A percentile compares a stretch with the other conserved stretches of the same genome.
phyloP scores from a whole-genome alignment of 2,329 filamentous ascomycete genomes.

The Pestalotiopsis sp. region DNA sequence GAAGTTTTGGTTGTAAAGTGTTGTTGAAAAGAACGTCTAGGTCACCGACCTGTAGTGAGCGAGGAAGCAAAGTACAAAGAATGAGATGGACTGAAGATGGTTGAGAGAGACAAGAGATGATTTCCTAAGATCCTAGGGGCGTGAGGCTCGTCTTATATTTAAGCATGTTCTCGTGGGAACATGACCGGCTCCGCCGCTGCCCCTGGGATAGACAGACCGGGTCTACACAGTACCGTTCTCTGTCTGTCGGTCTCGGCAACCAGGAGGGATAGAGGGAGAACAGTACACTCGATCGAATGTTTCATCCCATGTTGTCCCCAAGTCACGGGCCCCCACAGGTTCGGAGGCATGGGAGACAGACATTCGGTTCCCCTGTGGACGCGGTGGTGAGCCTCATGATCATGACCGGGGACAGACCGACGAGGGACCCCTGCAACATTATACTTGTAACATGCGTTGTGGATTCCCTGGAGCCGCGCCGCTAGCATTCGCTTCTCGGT shows the following conservation, averaged over 20 bases:
- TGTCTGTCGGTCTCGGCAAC: not conserved
- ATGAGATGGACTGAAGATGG: slow-evolving; percentile 8
- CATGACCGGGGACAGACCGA: not conserved
- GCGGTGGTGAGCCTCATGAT: slow-evolving; percentile 9
- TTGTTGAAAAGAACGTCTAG: slow-evolving; percentile 14
- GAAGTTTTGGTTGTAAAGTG: slow-evolving; percentile 4
- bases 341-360: not conserved
- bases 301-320: slow-evolving; percentile 8
- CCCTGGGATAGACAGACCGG: not conserved
- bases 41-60: slow-evolving; percentile 16
- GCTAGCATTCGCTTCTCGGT: slow-evolving; percentile 9
- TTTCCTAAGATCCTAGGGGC: not conserved
- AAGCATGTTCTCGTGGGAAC: not conserved
- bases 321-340: not conserved
- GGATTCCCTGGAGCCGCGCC: not conserved
- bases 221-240: not conserved
- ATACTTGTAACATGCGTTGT: slow-evolving; percentile 9
- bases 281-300: not conserved
- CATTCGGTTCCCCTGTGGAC: not conserved
- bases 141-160: slow-evolving; percentile 7
- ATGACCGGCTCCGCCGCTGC: not conserved
- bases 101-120: not conserved
- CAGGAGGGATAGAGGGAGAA: not conserved
- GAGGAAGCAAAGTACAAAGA: slow-evolving; percentile 12
- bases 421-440: slow-evolving; percentile 7